Conservation (phyloP, 2,329 filamentous ascomycete species). For the Diaporthe vaccinii region DNA sequence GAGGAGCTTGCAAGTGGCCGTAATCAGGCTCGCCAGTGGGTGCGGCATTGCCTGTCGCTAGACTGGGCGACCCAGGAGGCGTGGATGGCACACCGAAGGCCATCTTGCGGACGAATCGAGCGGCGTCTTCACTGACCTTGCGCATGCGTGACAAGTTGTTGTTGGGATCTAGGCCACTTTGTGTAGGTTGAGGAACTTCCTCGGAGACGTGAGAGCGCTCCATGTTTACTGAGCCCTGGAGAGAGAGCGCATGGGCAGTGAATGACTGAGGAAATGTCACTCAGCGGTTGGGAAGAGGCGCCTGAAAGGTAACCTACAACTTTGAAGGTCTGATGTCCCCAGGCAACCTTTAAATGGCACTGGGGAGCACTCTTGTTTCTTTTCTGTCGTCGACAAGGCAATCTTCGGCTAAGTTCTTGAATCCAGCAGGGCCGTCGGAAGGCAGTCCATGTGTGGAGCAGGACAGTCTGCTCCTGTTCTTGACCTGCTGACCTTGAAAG, state of each 20-base stretch:
- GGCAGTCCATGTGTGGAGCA: too few relatives aligned
- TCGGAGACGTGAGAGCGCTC: not conserved
- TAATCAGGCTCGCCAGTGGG: not conserved
- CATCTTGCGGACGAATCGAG: constrained; percentile 12
- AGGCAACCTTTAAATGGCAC: not conserved
- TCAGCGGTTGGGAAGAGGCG: not conserved
- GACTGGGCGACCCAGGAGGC: not conserved
- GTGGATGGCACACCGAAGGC: not conserved
- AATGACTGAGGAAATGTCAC: not conserved
- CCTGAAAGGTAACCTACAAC: too few relatives aligned
- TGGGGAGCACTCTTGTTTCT: not conserved
- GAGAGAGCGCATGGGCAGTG: not conserved
- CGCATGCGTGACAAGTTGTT: not conserved
- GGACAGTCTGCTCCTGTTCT: not conserved
- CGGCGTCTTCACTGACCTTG: not conserved
- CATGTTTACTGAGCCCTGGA: not conserved
- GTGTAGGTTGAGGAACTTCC: not conserved
- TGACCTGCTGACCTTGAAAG: not conserved
- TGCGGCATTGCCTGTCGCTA: not conserved
- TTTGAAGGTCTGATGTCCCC: not conserved
- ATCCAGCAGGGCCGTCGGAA: not conserved
- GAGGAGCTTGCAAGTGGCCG: not conserved
- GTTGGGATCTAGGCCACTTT: not conserved
- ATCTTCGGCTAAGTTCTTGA: too few relatives aligned
- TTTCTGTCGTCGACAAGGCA: not conserved